These are phyloP conservation scores for Fomes fomentarius DNA, from an alignment of 1,284 basidiomycete species.

Conservation along the genomic window DNA sequence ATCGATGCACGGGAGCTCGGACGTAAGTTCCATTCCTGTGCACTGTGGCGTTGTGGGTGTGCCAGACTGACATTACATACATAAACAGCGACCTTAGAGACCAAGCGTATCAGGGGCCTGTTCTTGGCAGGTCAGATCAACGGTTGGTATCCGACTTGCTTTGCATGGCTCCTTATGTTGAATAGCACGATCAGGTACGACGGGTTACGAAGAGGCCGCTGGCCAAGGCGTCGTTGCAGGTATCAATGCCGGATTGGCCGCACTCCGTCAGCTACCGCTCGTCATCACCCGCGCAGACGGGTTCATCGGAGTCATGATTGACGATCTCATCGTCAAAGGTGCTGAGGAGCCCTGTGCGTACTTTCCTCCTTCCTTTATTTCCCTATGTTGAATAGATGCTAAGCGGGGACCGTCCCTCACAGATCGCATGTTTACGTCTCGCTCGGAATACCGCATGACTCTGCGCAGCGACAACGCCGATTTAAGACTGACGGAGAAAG, in stretches of 20 bases:
- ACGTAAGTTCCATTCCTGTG: conserved; percentile 60
- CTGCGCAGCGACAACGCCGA: conserved; percentile 91
- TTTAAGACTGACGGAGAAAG: conserved; percentile 75
- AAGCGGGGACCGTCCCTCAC: too few relatives aligned
- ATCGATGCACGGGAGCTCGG: conserved; percentile 85
- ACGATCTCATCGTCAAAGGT: conserved; percentile 86
- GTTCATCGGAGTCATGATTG: conserved; percentile 88
- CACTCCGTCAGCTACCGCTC: conserved; percentile 57
- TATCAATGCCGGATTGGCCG: conserved; percentile 82
- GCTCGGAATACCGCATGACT: conserved; percentile 88
- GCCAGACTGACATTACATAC: too few relatives aligned
- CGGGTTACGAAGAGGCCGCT: conserved; percentile 92
- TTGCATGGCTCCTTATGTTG: neutral
- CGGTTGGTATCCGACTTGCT: conserved; percentile 39
- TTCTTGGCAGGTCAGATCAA: conserved; percentile 92
- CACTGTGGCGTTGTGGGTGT: too few relatives aligned
- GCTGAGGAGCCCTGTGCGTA: conserved; percentile 85
- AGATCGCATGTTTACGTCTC: conserved; percentile 94
- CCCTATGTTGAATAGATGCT: neutral
- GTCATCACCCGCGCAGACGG: conserved; percentile 81
- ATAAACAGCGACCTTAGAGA: conserved; percentile 88
- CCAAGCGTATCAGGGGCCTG: conserved; percentile 82
- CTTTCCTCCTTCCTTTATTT: neutral
- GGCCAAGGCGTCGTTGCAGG: conserved; percentile 87
- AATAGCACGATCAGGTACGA: conserved; percentile 59